phyloP scores from a whole-genome alignment of 805 yeast species.

The Blastobotrys attinorum region DNA sequence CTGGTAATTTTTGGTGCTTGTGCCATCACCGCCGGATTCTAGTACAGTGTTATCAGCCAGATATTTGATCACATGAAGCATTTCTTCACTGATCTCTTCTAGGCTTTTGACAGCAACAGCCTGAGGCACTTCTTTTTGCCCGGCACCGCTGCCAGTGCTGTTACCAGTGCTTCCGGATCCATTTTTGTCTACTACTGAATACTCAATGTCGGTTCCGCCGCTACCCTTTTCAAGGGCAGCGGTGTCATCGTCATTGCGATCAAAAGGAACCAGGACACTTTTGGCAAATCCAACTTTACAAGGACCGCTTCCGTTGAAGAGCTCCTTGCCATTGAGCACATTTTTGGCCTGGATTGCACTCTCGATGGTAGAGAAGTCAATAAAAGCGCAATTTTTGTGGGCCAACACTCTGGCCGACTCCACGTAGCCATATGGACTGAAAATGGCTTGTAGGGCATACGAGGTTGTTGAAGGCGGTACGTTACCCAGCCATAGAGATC shows the following conservation, averaged over 20 bases:
- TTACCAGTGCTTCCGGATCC: not conserved
- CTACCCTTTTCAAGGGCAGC: not conserved
- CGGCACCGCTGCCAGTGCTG: not conserved
- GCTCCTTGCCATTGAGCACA: conserved; percentile 71
- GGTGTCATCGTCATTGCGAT: conserved; percentile 1
- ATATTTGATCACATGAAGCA: conserved; percentile 25
- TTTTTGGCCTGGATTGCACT: conserved; percentile 75
- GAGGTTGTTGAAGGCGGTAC: conserved; percentile 54
- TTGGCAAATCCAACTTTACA: conserved; percentile 82
- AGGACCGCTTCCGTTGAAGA: conserved; percentile 67
- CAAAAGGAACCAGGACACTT: conserved; percentile 30
- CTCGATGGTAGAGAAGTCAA: conserved; percentile 66
- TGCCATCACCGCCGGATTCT: too few species aligned
- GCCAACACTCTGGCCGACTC: conserved; percentile 53
- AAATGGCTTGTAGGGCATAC: conserved; percentile 51
- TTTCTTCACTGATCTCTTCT: conserved; percentile 23
- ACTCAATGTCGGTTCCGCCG: conserved; percentile 6
- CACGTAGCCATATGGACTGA: conserved; percentile 55
- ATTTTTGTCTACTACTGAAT: conserved; percentile 14
- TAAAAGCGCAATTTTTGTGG: conserved; percentile 42
- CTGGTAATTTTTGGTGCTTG: conserved; percentile 22
- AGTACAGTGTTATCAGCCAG: too few species aligned
- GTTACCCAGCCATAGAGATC: conserved; percentile 70
- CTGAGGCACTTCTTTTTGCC: not conserved
- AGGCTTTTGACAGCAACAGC: conserved; percentile 8